Base-by-base conservation (phyloP, 75 land plant species). In the Selaginella moellendorffii region DNA sequence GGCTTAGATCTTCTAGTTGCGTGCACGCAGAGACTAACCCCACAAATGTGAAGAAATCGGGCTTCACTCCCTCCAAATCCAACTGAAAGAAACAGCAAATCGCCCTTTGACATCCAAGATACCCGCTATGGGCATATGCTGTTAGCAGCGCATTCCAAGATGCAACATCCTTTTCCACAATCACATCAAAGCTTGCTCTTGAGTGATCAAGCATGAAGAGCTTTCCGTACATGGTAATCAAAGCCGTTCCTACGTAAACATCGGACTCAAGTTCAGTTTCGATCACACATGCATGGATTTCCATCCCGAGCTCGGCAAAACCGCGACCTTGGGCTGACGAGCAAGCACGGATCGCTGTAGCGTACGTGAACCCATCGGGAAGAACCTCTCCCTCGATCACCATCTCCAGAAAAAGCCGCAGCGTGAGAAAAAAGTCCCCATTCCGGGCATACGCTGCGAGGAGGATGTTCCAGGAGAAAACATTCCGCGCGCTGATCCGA, bases 1-100 rank as follows among this genome's bases (percentile, higher is more conserved):
- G 74, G 0, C 54, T 17, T 5, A 61, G 42, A 29, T 1, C 58
- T 17, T 69, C 68, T 26, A 69, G 28, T 21, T 54, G 46, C 8
- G 69, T 26, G 64, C 87, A 84, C 28, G 77, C 74, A 76, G 2
- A 70, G 24, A 81, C 51, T 31, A 72, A 65, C 53, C 42, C 70
- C 0, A 68, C 64, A 69, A 73, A 80, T 52, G 83, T 76, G 0
- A 71, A 63, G 22, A 66, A 21, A 30, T 60, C 75, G 14, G 87
- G 87, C 25, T 14, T 9, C 1, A 76, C 24, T 25, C 64, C 76
- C 29, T 42, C 59, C 0, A 0, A 0, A 17, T 25, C 20, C 77
- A 78, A 73, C 20, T 27, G 14, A 30, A 71, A 26, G 31, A 76
- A 76, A 2, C 63, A 19, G 0, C 63, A 66, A 5, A 81, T 10